A percentile compares a stretch with the other conserved stretches of the same genome.
Evolutionary conservation across 805 yeast species (phyloP).

Genomic region (Tetrapisispora pingtungensis): DNA sequence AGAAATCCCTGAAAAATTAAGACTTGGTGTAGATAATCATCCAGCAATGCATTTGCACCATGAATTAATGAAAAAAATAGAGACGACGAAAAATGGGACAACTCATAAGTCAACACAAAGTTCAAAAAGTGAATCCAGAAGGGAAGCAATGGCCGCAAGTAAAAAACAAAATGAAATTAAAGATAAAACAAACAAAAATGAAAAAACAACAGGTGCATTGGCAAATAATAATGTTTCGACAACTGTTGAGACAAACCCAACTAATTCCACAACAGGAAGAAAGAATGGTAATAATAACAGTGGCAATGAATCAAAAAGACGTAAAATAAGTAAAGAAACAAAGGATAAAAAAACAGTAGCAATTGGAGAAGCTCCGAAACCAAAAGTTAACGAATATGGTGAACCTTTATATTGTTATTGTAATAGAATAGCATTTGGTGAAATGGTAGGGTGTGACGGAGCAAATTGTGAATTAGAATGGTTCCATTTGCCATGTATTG

Average conservation of each 20-base stretch:
- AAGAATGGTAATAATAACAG: not conserved
- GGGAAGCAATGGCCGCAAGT: constrained; percentile 89
- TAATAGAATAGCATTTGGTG: constrained; percentile 94
- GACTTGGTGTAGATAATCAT: constrained; percentile 74
- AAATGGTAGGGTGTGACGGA: constrained; percentile 98
- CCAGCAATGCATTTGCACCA: constrained; percentile 62
- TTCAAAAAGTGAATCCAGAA: constrained; percentile 70
- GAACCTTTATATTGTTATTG: constrained; percentile 95
- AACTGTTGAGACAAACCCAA: not conserved
- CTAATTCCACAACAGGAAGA: not conserved
- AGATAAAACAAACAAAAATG: constrained; percentile 7
- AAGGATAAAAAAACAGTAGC: not conserved
- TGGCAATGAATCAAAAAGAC: constrained; percentile 5
- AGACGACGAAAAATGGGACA: constrained; percentile 6
- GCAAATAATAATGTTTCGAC: constrained; percentile 1
- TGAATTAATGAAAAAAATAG: constrained; percentile 29
- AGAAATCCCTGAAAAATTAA: constrained; percentile 73
- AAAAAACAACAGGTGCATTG: constrained; percentile 2
- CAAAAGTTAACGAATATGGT: constrained; percentile 29
- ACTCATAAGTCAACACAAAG: constrained; percentile 50
- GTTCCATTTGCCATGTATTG: constrained; percentile 93
- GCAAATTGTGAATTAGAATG: constrained; percentile 85
- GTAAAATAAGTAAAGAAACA: constrained; percentile 1
- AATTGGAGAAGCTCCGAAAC: not conserved
- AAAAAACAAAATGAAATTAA: constrained; percentile 24